Conservation (phyloP, 2,329 filamentous ascomycete species). For the Chalaropsis thielavioides region DNA sequence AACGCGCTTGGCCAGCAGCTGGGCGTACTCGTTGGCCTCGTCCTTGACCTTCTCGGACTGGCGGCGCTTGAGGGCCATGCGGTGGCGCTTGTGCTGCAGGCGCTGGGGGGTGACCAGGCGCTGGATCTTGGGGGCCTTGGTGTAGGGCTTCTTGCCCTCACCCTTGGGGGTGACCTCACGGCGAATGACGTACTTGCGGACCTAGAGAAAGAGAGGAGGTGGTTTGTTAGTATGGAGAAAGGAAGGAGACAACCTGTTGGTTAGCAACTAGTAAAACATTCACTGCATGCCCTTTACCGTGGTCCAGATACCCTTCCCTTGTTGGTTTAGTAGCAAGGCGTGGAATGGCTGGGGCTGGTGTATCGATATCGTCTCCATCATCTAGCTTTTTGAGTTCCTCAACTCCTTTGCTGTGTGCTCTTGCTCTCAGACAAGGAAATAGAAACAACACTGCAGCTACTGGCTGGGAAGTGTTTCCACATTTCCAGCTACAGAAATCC, state of each 20-base stretch:
- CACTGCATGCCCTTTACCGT: slow-evolving; percentile 16
- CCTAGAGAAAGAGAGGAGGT: slow-evolving; percentile 38
- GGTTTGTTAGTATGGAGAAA: slow-evolving; percentile 13
- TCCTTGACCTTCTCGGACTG: slow-evolving; percentile 95
- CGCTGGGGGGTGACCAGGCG: slow-evolving; percentile 98
- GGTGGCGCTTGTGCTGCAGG: slow-evolving; percentile 99
- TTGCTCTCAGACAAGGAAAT: not conserved
- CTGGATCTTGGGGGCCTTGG: slow-evolving; percentile 99
- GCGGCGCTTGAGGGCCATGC: slow-evolving; percentile 95
- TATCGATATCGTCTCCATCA: not conserved
- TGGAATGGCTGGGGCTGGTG: slow-evolving; percentile 9
- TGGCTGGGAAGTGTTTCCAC: slow-evolving; percentile 11
- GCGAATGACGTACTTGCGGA: slow-evolving; percentile 99
- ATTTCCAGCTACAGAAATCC: slow-evolving; percentile 8
- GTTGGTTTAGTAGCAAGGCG: not conserved
- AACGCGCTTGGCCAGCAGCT: slow-evolving; percentile 93
- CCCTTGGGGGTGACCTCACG: slow-evolving; percentile 94
- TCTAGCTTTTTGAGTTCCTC: not conserved
- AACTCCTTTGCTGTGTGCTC: not conserved
- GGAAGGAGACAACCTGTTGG: slow-evolving; percentile 15
- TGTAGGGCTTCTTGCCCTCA: slow-evolving; percentile 96
- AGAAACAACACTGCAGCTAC: slow-evolving; percentile 15
- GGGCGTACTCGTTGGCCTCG: slow-evolving; percentile 94
- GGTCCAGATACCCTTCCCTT: slow-evolving; percentile 1
- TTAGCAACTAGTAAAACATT: slow-evolving; percentile 24